phyloP scores from a whole-genome alignment of 73 alveolate genomes.

The Paramecium pentaurelia region DNA sequence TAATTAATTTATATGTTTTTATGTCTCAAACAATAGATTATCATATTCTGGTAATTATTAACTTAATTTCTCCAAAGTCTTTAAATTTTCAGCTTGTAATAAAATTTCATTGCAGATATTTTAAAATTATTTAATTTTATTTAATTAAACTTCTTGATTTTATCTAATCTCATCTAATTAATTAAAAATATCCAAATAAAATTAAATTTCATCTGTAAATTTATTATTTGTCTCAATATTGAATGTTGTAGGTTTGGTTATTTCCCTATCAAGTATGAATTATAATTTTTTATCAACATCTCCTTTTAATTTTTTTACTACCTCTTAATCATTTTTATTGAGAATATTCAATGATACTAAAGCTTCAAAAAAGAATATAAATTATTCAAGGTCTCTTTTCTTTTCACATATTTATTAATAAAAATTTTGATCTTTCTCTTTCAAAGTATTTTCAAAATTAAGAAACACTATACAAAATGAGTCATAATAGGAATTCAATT shows the following conservation, averaged over 20 bases:
- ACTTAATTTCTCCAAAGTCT: not conserved
- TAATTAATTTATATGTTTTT: not conserved
- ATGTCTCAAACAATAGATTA: not conserved
- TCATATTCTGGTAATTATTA: not conserved
- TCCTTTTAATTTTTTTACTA: not conserved
- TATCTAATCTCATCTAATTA: not conserved
- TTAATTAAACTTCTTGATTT: not conserved
- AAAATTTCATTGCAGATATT: not conserved
- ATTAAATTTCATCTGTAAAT: not conserved
- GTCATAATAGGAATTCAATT: not conserved
- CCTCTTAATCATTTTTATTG: not conserved
- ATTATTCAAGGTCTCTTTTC: not conserved
- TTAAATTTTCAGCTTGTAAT: not conserved
- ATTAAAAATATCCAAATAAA: not conserved
- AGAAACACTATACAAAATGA: not conserved
- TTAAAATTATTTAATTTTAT: not conserved
- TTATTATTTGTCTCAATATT: not conserved
- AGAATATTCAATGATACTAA: not conserved
- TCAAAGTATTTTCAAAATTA: not conserved
- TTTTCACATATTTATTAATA: not conserved
- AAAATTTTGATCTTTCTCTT: not conserved
- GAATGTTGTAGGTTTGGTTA: not conserved
- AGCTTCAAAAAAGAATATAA: not conserved
- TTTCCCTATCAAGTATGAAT: not conserved
- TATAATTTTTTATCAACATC: not conserved